A percentile compares a stretch with the other conserved stretches of the same genome.
phyloP scores from a whole-genome alignment of 345 rosid species.

The Barbarea vulgaris region DNA sequence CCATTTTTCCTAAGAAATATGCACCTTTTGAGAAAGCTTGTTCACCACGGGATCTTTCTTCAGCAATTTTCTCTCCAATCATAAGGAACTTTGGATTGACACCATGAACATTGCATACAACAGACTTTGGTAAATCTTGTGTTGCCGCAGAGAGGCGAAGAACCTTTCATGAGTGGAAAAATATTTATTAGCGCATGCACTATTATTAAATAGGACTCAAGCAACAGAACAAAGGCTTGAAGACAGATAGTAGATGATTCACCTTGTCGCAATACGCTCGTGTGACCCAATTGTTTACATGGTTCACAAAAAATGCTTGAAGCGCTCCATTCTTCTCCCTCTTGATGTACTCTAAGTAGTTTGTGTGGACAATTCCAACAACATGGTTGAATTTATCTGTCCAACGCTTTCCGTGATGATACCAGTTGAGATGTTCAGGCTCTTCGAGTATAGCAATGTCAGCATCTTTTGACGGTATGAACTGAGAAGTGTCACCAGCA shows the following conservation, averaged over 20 bases:
- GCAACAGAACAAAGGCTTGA: neutral
- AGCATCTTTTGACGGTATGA: constrained; percentile 85
- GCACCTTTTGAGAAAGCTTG: constrained; percentile 96
- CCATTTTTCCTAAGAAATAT: constrained; percentile 96
- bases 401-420: constrained; percentile 96
- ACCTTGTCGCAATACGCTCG: constrained; percentile 96
- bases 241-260: constrained; percentile 2
- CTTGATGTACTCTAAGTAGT: constrained; percentile 96
- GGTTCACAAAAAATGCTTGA: constrained; percentile 93
- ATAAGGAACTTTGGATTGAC: constrained; percentile 90
- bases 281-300: constrained; percentile 87
- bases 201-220: neutral
- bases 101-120: constrained; percentile 95
- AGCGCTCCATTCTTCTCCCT: constrained; percentile 94
- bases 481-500: constrained; percentile 91
- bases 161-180: constrained; percentile 50
- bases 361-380: constrained; percentile 95
- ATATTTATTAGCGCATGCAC: constrained; percentile 12
- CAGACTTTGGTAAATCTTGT: constrained; percentile 88
- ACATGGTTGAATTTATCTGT: constrained; percentile 96
- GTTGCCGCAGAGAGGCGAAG: constrained; percentile 98
- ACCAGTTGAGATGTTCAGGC: constrained; percentile 98
- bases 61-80: constrained; percentile 87
- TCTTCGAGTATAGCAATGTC: constrained; percentile 95
- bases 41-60: constrained; percentile 85